A percentile compares a stretch with the other conserved stretches of the same genome.
These are phyloP conservation scores for Backusella parvicylindrica DNA, from an alignment of 192 early-diverging fungal genomes.

Conservation along the genomic window DNA sequence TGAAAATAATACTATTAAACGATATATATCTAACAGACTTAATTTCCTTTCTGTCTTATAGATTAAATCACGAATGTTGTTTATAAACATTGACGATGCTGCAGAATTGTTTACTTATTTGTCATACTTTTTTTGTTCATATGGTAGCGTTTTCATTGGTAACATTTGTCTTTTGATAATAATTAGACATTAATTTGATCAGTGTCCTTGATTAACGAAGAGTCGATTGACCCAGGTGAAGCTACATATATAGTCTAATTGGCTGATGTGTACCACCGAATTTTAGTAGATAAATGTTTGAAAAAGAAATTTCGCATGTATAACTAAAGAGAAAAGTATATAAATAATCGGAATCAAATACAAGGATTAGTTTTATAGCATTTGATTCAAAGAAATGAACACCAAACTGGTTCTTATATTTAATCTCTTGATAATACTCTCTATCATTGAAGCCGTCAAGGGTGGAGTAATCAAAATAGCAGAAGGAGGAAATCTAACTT, in stretches of 20 bases:
- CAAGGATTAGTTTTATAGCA: not conserved
- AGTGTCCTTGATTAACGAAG: not conserved
- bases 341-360: not conserved
- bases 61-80: not conserved
- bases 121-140: not conserved
- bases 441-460: not conserved
- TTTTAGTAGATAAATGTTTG: not conserved
- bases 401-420: not conserved
- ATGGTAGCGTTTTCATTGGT: not conserved
- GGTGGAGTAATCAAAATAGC: not conserved
- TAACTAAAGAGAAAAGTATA: not conserved
- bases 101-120: not conserved
- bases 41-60: not conserved
- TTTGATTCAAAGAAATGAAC: not conserved
- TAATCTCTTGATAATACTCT: not conserved
- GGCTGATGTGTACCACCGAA: not conserved
- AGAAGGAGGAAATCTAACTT: not conserved
- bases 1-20: not conserved
- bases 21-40: not conserved
- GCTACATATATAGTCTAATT: not conserved
- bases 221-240: not conserved
- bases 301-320: not conserved
- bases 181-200: not conserved
- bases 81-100: not conserved
- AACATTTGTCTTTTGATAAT: not conserved